phyloP scores from a whole-genome alignment of 768 basidiomycete genomes.

The Dioszegia crocea region DNA sequence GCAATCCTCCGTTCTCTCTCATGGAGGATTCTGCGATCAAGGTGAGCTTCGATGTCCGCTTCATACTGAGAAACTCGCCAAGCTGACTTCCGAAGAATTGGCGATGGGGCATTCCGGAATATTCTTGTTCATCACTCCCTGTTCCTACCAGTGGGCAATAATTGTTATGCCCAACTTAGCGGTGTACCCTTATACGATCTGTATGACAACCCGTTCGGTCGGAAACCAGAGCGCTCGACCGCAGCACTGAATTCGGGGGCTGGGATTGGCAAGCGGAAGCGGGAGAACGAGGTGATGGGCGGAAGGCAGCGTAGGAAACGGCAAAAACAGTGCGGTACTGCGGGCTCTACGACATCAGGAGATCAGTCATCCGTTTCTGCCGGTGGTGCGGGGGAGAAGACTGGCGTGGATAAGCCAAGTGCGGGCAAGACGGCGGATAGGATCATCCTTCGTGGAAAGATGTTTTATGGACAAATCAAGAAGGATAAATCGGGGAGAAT shows the following conservation, averaged over 20 bases:
- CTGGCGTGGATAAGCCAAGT: not conserved
- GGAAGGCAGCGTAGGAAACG: not conserved
- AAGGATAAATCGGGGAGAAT: constrained; percentile 8
- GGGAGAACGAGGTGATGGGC: not conserved
- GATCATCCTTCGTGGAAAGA: constrained; percentile 34
- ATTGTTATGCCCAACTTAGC: constrained; percentile 75
- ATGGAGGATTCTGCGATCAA: constrained; percentile 32
- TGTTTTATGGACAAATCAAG: constrained; percentile 39
- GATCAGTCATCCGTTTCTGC: no score
- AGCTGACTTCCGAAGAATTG: constrained; percentile 57
- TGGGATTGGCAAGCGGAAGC: not conserved
- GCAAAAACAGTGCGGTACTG: not conserved
- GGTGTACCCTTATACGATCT: constrained; percentile 64
- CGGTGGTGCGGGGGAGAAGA: no score
- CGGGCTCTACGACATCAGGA: no score
- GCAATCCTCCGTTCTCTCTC: constrained; percentile 20
- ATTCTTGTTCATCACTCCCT: constrained; percentile 70
- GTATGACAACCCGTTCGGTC: constrained; percentile 26
- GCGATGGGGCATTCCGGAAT: constrained; percentile 70
- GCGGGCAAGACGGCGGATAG: constrained; percentile 27
- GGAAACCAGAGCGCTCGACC: not conserved
- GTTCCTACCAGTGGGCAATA: constrained; percentile 74
- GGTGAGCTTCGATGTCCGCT: no score
- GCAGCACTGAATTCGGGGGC: not conserved
- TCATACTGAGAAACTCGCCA: no score